Evolutionary conservation across 1,139 yeast species (phyloP), one percentile per base, ranked within the genome.

Genomic region (Pichia sp.): DNA sequence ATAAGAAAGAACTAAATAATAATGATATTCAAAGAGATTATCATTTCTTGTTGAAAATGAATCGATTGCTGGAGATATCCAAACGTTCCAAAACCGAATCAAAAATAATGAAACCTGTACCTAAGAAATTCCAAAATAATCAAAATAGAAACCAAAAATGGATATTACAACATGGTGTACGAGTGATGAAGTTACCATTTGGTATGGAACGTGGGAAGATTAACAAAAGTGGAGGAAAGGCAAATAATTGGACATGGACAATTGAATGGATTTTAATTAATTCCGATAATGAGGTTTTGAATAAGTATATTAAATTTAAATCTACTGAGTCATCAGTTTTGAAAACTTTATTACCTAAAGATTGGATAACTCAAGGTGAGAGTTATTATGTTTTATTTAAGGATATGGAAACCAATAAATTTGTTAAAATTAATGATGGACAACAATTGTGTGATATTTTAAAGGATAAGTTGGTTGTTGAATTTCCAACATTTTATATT

Each of bases 21-120:
- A 63, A 65, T 22, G 66, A 68, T 35, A 77, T 89, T 12, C 88
- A 89, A 60, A 68, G 97, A 51, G 97, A 90, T 63, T 90, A 89
- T 63, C 85, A 87, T 61, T 87, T 86, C 60, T 67, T 90, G 37
- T 71, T 79, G 51, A 70, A 70, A 24, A 60, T 90, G 49, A 83
- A 82, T 45, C 68, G 97, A 44, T 63, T 70, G 8, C 68, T 84
- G 15, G 72, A 72, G 36, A 63, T 82, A 22, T 70, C 79, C 35
- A 74, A 78, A 65, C 62, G 68, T 2, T 87, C 81, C 56, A 45
- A 55, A 27, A 52, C 48, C 8, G 53, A 49, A 3, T 51, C 46
- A n/a, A 54, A 50, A 35, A 50, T 59, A 15, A n/a, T 53, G 41
- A 42, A 40, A 20, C 27, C 48, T 3, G 25, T 16, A 7, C 35